Conservation (phyloP, 208 protist genomes). For the Leishmania guyanensis region DNA sequence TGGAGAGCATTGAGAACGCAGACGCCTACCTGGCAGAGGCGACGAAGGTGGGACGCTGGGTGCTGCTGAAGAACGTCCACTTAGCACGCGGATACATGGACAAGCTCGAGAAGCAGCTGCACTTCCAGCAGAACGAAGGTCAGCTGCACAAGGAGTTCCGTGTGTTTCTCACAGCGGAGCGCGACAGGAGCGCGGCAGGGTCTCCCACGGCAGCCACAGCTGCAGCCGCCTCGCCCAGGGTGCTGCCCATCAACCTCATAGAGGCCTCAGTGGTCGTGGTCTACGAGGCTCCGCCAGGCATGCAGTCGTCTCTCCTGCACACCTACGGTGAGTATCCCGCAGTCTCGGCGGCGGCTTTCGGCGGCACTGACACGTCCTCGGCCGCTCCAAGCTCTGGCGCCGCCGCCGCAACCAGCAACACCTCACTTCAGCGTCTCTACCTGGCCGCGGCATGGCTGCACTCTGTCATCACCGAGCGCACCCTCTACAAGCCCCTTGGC, state of each 20-base stretch:
- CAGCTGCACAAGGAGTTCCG: conserved; percentile 91
- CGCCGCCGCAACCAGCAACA: conserved; percentile 13
- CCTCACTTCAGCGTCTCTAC: conserved; percentile 92
- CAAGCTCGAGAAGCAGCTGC: conserved; percentile 96
- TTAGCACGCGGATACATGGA: conserved; percentile 94
- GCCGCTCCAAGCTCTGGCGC: not conserved
- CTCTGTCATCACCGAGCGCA: conserved; percentile 95
- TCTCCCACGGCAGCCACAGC: not conserved
- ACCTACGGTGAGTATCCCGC: conserved; percentile 63
- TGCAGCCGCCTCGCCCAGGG: conserved; percentile 1
- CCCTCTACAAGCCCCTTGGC: conserved; percentile 96
- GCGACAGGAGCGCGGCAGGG: conserved; percentile 38
- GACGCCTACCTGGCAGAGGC: conserved; percentile 90
- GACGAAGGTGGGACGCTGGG: conserved; percentile 92
- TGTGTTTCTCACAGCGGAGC: conserved; percentile 97
- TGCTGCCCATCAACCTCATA: conserved; percentile 80
- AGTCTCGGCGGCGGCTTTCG: not conserved
- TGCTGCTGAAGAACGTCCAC: conserved; percentile 99
- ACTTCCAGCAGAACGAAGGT: conserved; percentile 71
- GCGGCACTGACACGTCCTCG: not conserved
- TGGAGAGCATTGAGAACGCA: conserved; percentile 92
- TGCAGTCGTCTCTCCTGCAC: conserved; percentile 94
- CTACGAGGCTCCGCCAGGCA: conserved; percentile 96
- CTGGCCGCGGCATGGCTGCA: conserved; percentile 98
- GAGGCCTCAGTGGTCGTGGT: conserved; percentile 84